Conservation (phyloP, 1,139 yeast genomes). For the Taphrina betulina region DNA sequence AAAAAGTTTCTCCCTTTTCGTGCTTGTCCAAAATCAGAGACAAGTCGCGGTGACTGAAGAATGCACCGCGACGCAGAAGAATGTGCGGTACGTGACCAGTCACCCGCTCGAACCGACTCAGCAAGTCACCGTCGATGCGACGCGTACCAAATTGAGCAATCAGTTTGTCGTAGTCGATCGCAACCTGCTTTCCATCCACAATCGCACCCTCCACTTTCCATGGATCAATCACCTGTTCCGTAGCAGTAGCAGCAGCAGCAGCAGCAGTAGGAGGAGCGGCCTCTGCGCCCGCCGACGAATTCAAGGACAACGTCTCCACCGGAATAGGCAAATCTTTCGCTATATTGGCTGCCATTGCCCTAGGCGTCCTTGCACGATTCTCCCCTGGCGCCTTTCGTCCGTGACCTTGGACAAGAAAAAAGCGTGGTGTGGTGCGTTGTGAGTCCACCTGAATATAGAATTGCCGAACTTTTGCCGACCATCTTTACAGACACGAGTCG, state of each 20-base stretch:
- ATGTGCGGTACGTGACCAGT: constrained; percentile 96
- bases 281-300: background rate
- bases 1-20: constrained; percentile 93
- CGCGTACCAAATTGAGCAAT: constrained; percentile 86
- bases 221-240: constrained; percentile 73
- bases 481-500: too few species aligned
- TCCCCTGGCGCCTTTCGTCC: too few species aligned
- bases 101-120: constrained; percentile 69
- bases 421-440: too few species aligned
- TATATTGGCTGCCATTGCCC: constrained; percentile 25
- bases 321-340: constrained; percentile 23
- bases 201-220: constrained; percentile 99
- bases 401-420: background rate
- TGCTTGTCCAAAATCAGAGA: constrained; percentile 74
- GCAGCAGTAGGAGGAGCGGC: too few species aligned
- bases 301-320: constrained; percentile 18
- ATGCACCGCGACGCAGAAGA: constrained; percentile 83
- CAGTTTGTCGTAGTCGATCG: constrained; percentile 85
- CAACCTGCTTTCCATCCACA: constrained; percentile 84
- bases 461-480: too few species aligned
- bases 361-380: too few species aligned
- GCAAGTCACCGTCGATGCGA: constrained; percentile 65
- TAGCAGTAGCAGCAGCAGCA: too few species aligned
- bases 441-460: too few species aligned
- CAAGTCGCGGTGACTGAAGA: constrained; percentile 91